Evolutionary conservation across 2,329 filamentous ascomycete genomes (phyloP).

Genomic region (Phialemoniopsis sp.): DNA sequence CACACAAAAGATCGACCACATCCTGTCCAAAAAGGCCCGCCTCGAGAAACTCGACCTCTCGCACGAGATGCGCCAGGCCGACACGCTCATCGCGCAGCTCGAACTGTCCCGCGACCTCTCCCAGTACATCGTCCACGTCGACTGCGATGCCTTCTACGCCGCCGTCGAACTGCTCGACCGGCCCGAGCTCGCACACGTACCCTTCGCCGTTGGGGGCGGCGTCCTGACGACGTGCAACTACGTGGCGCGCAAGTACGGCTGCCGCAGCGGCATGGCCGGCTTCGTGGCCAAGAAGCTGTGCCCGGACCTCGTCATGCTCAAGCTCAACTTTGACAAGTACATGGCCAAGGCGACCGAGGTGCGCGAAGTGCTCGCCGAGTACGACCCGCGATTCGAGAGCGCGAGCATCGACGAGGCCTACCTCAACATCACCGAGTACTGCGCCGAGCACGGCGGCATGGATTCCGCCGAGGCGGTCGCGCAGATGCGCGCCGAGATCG

Average conservation of each 20-base stretch:
- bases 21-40: slow-evolving; percentile 68
- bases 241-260: slow-evolving; percentile 82
- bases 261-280: slow-evolving; percentile 89
- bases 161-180: slow-evolving; percentile 83
- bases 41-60: slow-evolving; percentile 74
- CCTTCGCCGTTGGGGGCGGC: slow-evolving; percentile 81
- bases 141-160: slow-evolving; percentile 97
- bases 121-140: slow-evolving; percentile 84
- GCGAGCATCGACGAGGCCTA: slow-evolving; percentile 97
- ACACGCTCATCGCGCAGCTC: slow-evolving; percentile 75
- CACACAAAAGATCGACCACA: slow-evolving; percentile 79
- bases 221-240: slow-evolving; percentile 77
- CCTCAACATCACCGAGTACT: slow-evolving; percentile 89
- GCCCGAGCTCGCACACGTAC: slow-evolving; percentile 79
- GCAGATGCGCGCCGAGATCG: slow-evolving; percentile 73
- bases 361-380: slow-evolving; percentile 74
- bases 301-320: slow-evolving; percentile 76
- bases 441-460: slow-evolving; percentile 58
- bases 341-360: slow-evolving; percentile 85
- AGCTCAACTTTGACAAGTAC: slow-evolving; percentile 88
- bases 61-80: slow-evolving; percentile 69
- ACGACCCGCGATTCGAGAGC: slow-evolving; percentile 87
- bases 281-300: slow-evolving; percentile 96
- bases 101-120: slow-evolving; percentile 76
- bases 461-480: slow-evolving; percentile 69